A percentile compares a stretch with the other conserved stretches of the same genome.
phyloP scores from a whole-genome alignment of 2,329 filamentous ascomycete species.

The Lecanicillium sp. region DNA sequence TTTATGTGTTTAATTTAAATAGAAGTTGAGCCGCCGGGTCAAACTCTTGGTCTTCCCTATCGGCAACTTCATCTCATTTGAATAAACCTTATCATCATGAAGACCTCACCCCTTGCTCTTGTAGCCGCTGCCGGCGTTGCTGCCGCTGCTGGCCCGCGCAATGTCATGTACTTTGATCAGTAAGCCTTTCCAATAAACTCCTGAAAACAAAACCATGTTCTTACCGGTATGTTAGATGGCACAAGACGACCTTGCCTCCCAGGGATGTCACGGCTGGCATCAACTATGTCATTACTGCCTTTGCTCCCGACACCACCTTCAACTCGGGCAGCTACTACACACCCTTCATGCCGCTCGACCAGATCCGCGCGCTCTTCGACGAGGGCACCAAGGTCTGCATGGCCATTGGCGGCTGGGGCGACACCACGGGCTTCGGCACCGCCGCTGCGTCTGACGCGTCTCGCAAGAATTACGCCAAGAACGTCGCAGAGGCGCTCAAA shows the following conservation, averaged over 20 bases:
- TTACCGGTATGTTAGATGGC: constrained; percentile 28
- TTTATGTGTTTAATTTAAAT: too few species aligned
- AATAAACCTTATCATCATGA: neutral
- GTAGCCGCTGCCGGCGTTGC: constrained; percentile 18
- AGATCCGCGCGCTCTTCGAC: constrained; percentile 47
- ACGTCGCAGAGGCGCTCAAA: constrained; percentile 48
- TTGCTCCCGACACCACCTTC: constrained; percentile 46
- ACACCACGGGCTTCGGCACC: constrained; percentile 48
- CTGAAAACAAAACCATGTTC: neutral
- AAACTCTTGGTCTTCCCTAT: too few species aligned
- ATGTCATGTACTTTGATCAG: constrained; percentile 42
- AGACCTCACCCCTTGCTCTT: neutral
- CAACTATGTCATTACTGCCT: constrained; percentile 50
- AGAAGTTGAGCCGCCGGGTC: too few species aligned
- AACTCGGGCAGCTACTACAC: constrained; percentile 38
- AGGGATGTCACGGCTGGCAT: constrained; percentile 36
- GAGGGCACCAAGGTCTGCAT: constrained; percentile 54
- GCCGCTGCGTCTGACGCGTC: constrained; percentile 41
- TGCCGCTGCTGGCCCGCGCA: constrained; percentile 21
- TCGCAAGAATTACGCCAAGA: constrained; percentile 49
- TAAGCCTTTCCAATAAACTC: constrained; percentile 22
- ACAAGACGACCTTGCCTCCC: constrained; percentile 30
- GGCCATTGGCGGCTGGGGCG: constrained; percentile 61
- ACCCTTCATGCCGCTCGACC: constrained; percentile 47
- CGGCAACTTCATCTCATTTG: too few species aligned